Conservation (phyloP, 176 grass and related monocot species). For the Cenchrus fungigraminus region DNA sequence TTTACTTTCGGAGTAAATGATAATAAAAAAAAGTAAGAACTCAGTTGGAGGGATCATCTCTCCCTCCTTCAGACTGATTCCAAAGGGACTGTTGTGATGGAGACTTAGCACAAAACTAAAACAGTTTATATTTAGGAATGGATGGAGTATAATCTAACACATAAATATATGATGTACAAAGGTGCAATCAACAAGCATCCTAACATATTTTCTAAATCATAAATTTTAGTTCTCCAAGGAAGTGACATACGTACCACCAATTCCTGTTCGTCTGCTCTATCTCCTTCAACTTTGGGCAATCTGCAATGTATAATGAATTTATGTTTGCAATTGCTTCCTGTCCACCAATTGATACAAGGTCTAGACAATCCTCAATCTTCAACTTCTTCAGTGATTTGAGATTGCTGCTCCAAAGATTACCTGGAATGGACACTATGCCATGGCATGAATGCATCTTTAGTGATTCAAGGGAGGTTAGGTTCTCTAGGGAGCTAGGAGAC, state of each 20-base stretch:
- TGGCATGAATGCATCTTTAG: fast-evolving
- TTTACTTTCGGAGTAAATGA: too few species aligned
- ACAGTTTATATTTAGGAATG: too few species aligned
- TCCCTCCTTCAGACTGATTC: too few species aligned
- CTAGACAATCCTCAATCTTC: fast-evolving
- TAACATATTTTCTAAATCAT: neutral
- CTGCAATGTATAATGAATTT: fast-evolving
- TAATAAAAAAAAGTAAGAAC: too few species aligned
- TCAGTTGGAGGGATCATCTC: too few species aligned
- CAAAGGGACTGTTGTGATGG: too few species aligned
- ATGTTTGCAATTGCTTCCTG: neutral
- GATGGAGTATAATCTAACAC: too few species aligned
- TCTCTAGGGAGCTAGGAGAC: neutral
- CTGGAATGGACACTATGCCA: neutral
- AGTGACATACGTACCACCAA: neutral
- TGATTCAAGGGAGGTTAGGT: neutral
- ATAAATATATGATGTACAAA: too few species aligned
- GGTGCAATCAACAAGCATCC: too few species aligned
- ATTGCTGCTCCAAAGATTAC: neutral
- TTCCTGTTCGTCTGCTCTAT: neutral
- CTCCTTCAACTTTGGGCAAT: neutral
- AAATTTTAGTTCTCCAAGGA: neutral
- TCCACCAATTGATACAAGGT: slow-evolving; percentile 15
- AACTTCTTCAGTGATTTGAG: neutral
- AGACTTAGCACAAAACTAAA: too few species aligned